These are phyloP conservation scores for Onygenales sp. DNA, from an alignment of 2,329 filamentous ascomycete genomes.

Conservation along the genomic window DNA sequence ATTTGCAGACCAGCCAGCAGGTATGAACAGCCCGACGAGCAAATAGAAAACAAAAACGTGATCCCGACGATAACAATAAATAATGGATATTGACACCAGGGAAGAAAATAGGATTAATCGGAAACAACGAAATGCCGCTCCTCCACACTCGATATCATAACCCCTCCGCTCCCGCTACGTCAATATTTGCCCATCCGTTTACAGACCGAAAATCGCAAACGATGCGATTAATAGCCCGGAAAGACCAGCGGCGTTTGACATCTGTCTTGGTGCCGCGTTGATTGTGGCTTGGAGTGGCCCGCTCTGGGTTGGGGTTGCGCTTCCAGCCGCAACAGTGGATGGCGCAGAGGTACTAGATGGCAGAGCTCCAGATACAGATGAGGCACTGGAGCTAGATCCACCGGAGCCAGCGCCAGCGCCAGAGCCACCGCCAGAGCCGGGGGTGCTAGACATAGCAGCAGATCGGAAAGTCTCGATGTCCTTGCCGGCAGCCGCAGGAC, in stretches of 20 bases:
- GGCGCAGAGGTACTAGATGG: not conserved
- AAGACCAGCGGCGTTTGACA: slow-evolving; percentile 3
- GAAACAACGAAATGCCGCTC: too few relatives aligned
- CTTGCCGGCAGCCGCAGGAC: slow-evolving; percentile 4
- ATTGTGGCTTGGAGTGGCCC: not conserved
- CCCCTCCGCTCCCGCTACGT: too few relatives aligned
- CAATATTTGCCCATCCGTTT: not conserved
- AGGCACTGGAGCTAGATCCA: not conserved
- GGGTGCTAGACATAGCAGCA: not conserved
- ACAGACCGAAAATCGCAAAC: slow-evolving; percentile 6
- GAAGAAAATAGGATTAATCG: not conserved
- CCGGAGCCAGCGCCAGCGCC: too few relatives aligned
- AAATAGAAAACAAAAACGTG: not conserved
- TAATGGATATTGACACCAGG: not conserved
- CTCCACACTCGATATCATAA: too few relatives aligned
- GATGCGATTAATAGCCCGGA: slow-evolving; percentile 4
- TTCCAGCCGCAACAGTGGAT: not conserved
- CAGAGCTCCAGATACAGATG: not conserved
- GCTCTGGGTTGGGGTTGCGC: not conserved
- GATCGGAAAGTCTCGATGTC: slow-evolving; percentile 5
- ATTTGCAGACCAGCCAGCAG: slow-evolving; percentile 1
- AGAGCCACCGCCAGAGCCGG: not conserved
- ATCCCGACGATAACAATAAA: not conserved
- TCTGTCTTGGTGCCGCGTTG: slow-evolving; percentile 4
- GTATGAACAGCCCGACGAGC: not conserved